Evolutionary conservation across 257 asterid species (phyloP), one percentile per base, ranked within the genome.

Genomic region (Solanum tarapatanum): DNA sequence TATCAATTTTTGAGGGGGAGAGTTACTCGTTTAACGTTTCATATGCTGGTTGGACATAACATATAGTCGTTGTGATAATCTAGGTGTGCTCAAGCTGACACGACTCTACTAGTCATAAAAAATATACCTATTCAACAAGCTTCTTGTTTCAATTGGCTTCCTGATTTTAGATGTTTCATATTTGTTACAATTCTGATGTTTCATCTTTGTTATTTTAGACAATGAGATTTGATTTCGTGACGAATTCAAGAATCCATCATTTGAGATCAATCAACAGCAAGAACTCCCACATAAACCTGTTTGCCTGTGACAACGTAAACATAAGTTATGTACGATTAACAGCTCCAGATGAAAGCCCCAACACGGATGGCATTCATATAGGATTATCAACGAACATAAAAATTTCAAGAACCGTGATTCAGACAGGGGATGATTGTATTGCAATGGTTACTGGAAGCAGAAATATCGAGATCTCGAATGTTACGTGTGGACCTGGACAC

Each of bases 341-440:
- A 11, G 96, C 98, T 7, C 98, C 98, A 3, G 90, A 19, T 1
- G 13, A 89, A 64, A 93, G 98, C 90, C 98, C 98, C 43, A 95
- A 94, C 92, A 94, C 98, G 0, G 97, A 95, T 69, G 98, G 97
- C 43, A 88, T 95, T 86, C 93, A 87, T 77, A 92, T 95, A 6
- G 98, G 98, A 28, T 35, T 30, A 87, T 95, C 98, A 0, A 86
- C 26, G 45, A 66, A 64, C 24, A 90, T 95, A 86, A 82, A 39
- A 85, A 92, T 94, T 8, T 87, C 89, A 1, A 33, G 14, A 12
- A 76, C 93, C 0, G 26, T 84, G 8, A 95, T 94, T 70, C 86
- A 91, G 86, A 95, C 98, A 1, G 95, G 98, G 0, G 98, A 95
- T 79, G 98, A 93, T 77, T 95, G 98, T 87, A 36, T 95, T 26